phyloP scores from a whole-genome alignment of 805 yeast species.

The Saturnispora dispora region DNA sequence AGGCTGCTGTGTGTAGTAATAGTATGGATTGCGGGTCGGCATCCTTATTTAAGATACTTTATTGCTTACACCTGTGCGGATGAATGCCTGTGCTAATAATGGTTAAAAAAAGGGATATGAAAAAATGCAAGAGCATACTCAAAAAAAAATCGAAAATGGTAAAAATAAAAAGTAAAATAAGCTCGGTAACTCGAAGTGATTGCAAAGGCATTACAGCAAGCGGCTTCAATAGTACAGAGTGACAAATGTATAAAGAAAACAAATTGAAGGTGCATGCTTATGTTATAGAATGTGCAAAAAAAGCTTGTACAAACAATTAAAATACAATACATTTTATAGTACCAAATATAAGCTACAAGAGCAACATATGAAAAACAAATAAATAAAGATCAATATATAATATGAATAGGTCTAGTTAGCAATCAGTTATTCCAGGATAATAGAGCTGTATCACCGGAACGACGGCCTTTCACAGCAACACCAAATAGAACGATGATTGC shows the following conservation, averaged over 20 bases:
- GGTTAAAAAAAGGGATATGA: neutral
- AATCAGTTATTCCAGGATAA: slow-evolving; percentile 56
- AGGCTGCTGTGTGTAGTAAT: neutral
- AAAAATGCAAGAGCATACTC: neutral
- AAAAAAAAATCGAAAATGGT: neutral
- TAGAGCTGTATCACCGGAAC: slow-evolving; percentile 59
- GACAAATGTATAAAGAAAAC: too few relatives aligned
- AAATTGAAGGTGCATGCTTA: too few relatives aligned
- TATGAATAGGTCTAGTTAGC: neutral
- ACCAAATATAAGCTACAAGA: neutral
- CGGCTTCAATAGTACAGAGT: too few relatives aligned
- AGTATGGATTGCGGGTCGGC: slow-evolving; percentile 1
- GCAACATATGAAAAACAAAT: neutral
- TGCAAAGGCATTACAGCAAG: too few relatives aligned
- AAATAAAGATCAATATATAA: neutral
- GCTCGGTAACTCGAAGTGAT: neutral
- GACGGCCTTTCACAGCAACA: slow-evolving; percentile 58
- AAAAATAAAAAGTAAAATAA: too few relatives aligned
- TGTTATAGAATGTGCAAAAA: too few relatives aligned
- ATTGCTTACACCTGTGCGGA: neutral
- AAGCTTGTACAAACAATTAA: neutral
- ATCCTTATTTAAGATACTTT: neutral
- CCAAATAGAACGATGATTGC: slow-evolving; percentile 44
- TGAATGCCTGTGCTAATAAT: neutral
- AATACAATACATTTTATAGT: neutral